These are phyloP conservation scores for Prunella vulgaris DNA, from an alignment of 257 asterid species.

Conservation along the genomic window DNA sequence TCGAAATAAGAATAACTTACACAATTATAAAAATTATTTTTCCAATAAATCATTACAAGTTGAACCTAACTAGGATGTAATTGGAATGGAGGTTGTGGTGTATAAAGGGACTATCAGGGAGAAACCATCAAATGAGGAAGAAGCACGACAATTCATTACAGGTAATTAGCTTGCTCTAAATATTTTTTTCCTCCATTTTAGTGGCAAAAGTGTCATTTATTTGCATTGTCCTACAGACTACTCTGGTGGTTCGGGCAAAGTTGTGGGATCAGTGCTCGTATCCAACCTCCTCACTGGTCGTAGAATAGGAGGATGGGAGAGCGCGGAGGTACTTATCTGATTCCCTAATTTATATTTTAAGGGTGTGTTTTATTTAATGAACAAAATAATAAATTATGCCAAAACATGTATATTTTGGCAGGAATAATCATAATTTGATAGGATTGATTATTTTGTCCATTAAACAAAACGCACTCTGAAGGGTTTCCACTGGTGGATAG, in stretches of 20 bases:
- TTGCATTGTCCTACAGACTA: slow-evolving; percentile 43
- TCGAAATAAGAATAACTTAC: no score
- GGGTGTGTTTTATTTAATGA: no score
- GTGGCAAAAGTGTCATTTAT: not conserved
- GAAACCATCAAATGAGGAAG: slow-evolving; percentile 68
- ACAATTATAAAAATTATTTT: no score
- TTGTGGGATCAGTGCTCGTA: slow-evolving; percentile 75
- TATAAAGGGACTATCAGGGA: slow-evolving; percentile 74
- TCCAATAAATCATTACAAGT: slow-evolving; percentile 20
- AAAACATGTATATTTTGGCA: no score
- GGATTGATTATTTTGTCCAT: no score
- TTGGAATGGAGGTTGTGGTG: slow-evolving; percentile 76
- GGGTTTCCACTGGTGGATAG: no score
- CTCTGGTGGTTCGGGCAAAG: slow-evolving; percentile 73
- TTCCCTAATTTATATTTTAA: not conserved
- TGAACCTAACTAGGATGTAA: slow-evolving; percentile 36
- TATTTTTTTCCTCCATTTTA: not conserved
- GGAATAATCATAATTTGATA: no score
- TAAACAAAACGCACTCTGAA: no score
- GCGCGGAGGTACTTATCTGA: slow-evolving; percentile 46
- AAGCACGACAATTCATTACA: slow-evolving; percentile 67
- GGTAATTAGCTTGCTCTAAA: slow-evolving; percentile 49
- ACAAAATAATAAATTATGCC: no score
- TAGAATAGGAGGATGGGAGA: slow-evolving; percentile 75
- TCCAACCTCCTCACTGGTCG: slow-evolving; percentile 65